Conservation (phyloP, 176 grass and related monocot genomes). For the Bolboschoenus planiculmis region DNA sequence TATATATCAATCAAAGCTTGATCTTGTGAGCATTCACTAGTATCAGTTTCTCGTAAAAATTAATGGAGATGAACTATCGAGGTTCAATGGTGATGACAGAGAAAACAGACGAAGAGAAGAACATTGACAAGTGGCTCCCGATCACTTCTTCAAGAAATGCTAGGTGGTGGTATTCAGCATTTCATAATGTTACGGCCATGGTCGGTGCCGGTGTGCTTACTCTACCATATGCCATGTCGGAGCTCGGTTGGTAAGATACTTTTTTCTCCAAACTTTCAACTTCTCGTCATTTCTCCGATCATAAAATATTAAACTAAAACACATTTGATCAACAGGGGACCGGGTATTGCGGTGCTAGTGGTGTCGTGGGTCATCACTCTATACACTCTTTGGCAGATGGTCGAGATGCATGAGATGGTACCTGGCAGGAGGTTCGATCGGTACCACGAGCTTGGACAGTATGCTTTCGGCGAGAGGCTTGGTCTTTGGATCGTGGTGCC, state of each 20-base stretch:
- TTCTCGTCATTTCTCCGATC: not conserved
- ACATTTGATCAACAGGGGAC: conserved; percentile 26
- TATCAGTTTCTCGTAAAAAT: not conserved
- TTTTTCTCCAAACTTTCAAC: not conserved
- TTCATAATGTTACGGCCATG: conserved; percentile 29
- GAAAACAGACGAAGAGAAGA: not conserved
- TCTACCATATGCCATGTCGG: conserved; percentile 20
- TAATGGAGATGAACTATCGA: not conserved
- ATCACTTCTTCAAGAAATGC: conserved; percentile 15
- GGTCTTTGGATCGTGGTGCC: conserved; percentile 68
- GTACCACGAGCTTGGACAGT: conserved; percentile 64
- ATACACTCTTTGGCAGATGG: conserved; percentile 62
- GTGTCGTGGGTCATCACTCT: conserved; percentile 48
- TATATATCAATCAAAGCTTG: not conserved
- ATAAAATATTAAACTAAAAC: not conserved
- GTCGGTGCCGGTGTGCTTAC: conserved; percentile 20
- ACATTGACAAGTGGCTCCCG: conserved; percentile 17
- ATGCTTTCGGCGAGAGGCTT: conserved; percentile 50
- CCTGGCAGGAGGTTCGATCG: conserved; percentile 58
- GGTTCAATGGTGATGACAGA: not conserved
- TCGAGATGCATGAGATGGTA: conserved; percentile 64
- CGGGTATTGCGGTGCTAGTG: conserved; percentile 25
- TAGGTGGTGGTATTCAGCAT: conserved; percentile 27
- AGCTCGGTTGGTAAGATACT: conserved; percentile 12
- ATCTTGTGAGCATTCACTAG: not conserved